Evolutionary conservation across 2,329 filamentous ascomycete species (phyloP), one percentile per base, ranked within the genome.

Genomic region (Xylariaceae sp.): DNA sequence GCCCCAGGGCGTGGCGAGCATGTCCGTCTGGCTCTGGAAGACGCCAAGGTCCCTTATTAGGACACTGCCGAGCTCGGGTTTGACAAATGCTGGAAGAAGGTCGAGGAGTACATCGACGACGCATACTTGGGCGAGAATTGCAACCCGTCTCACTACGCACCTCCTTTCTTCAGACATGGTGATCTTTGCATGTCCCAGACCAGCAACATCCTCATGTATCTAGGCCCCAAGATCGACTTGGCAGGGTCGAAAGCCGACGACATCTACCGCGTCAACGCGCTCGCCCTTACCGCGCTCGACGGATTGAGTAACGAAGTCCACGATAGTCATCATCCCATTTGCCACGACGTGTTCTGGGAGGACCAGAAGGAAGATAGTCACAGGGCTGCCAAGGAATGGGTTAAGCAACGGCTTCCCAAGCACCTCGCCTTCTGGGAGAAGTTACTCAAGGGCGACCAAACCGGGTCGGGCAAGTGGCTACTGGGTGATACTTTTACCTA

Each of bases 1-100:
- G 71, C 89, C 16, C 88, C 88, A 28, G 88, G 88, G 34, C 84
- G 88, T 41, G 88, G 83, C 57, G 88, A 92, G 65, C 82, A 82
- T 66, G 72, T 90, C 63, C 86, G 88, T 13, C 79, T 92, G n/a
- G 76, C 77, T 22, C 81, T 92, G 61, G 88, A 90, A 71, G 86
- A 86, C 45, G 76, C 83, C 12, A 77, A 78, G 16, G 79, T 79
- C 1, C 66, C 78, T 4, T 91, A 89, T 74, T 78, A 69, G 38
- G 87, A 91, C 69, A 71, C 75, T 2, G 74, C 77, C 9, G 52
- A 70, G n/a, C 62, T 60, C 12, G 19, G 40, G 11, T 22, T 19
- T 22, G 31, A 28, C 13, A 42, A 42, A 7, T 28, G 22, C 22
- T 28, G 22, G 44, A n/a, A 48, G 13, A 41, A 18, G n/a, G 6